These are phyloP conservation scores for Alnus rubra DNA, from an alignment of 306 rosid genomes.

Conservation along the genomic window DNA sequence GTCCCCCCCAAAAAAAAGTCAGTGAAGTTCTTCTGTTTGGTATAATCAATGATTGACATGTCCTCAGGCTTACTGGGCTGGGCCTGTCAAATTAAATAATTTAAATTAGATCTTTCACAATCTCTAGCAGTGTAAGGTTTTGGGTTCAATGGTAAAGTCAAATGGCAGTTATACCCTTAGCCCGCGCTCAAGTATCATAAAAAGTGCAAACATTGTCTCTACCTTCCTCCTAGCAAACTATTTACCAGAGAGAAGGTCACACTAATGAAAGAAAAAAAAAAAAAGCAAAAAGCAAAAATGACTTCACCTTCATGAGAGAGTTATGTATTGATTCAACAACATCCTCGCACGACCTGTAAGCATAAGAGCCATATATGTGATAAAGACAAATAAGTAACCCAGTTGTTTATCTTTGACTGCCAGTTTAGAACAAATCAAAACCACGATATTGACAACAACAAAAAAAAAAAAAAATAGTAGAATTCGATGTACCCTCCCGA, in stretches of 20 bases:
- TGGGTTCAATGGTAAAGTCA: background rate
- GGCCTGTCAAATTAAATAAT: background rate
- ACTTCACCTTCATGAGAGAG: conserved; percentile 74
- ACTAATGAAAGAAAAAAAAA: conserved; percentile 15
- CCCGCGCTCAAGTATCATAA: conserved; percentile 4
- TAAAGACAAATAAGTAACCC: conserved; percentile 21
- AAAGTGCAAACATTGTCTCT: background rate
- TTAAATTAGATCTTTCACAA: background rate
- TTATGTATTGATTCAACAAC: conserved; percentile 90
- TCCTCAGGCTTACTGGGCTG: background rate
- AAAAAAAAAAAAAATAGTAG: background rate
- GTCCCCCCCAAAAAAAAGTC: background rate
- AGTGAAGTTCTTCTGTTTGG: background rate
- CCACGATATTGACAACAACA: background rate
- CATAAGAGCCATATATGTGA: conserved; percentile 19
- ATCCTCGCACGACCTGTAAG: conserved; percentile 84
- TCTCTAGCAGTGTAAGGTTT: background rate
- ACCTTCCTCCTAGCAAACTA: conserved; percentile 15
- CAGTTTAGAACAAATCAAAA: conserved; percentile 10
- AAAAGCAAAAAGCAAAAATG: background rate
- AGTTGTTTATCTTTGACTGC: conserved; percentile 15
- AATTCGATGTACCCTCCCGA: conserved; percentile 78
- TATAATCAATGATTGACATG: background rate
- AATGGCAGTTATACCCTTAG: background rate
- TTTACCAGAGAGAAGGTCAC: conserved; percentile 7